A percentile compares a stretch with the other conserved stretches of the same genome.
Evolutionary conservation across 2,329 filamentous ascomycete genomes (phyloP).

Genomic region (Alternaria triticimaculans): DNA sequence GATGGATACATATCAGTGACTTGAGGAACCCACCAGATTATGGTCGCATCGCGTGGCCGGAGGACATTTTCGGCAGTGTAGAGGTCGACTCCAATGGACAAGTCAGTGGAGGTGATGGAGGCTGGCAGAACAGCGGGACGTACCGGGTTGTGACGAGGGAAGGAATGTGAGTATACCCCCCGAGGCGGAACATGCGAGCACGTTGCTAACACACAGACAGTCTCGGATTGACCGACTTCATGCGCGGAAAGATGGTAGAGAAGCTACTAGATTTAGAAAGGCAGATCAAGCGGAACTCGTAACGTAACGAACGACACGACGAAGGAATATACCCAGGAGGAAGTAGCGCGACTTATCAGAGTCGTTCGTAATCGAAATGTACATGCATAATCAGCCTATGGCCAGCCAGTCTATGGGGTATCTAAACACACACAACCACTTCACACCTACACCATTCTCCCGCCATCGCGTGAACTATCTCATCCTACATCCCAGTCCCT

Average conservation of each 20-base stretch:
- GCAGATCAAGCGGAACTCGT: slow-evolving; percentile 26
- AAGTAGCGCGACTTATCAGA: not conserved
- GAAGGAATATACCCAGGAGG: not conserved
- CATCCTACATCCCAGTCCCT: not conserved
- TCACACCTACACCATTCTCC: not conserved
- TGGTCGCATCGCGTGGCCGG: slow-evolving; percentile 69
- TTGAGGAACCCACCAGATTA: slow-evolving; percentile 66
- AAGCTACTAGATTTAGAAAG: slow-evolving; percentile 26
- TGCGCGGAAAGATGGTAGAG: slow-evolving; percentile 31
- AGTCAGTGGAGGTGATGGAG: slow-evolving; percentile 63
- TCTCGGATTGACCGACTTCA: slow-evolving; percentile 30
- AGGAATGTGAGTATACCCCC: slow-evolving; percentile 59
- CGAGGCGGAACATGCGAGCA: not conserved
- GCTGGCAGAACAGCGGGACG: slow-evolving; percentile 68
- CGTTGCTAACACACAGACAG: not conserved
- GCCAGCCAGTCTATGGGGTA: slow-evolving; percentile 25
- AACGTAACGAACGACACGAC: not conserved
- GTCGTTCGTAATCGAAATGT: not conserved
- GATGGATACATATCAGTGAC: slow-evolving; percentile 70
- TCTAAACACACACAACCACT: slow-evolving; percentile 14
- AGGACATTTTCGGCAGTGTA: slow-evolving; percentile 70
- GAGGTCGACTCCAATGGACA: slow-evolving; percentile 65
- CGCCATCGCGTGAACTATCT: not conserved
- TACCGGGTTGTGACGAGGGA: slow-evolving; percentile 67
- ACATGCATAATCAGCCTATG: slow-evolving; percentile 2